These are phyloP conservation scores for Cytospora piceicola DNA, from an alignment of 2,329 filamentous ascomycete species.

Conservation along the genomic window DNA sequence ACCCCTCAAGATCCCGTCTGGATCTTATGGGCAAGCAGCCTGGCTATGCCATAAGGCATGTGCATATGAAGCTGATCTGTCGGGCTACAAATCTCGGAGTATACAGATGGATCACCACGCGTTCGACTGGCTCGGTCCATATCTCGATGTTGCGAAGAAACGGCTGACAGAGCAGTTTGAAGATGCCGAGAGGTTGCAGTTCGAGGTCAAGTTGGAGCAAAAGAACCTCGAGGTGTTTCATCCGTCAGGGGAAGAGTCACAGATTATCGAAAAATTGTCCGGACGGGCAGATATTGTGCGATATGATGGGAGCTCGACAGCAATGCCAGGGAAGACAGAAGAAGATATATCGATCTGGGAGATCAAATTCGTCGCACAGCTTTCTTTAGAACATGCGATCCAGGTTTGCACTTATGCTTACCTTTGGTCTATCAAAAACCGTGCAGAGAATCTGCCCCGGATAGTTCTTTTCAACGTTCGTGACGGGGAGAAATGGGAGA, in stretches of 20 bases:
- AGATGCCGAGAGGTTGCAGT: slow-evolving; percentile 26
- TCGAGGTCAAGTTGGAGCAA: slow-evolving; percentile 20
- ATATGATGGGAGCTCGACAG: not conserved
- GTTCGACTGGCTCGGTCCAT: slow-evolving; percentile 29
- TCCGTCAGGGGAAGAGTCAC: not conserved
- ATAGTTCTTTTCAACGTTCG: slow-evolving; percentile 31
- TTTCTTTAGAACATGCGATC: slow-evolving; percentile 28
- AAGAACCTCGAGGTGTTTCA: not conserved
- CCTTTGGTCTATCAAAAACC: slow-evolving; percentile 22
- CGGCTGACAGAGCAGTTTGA: slow-evolving; percentile 25
- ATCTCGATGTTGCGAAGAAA: slow-evolving; percentile 15
- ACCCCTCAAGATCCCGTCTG: not conserved
- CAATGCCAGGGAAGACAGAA: not conserved
- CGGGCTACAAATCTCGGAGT: slow-evolving; percentile 26
- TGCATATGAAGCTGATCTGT: slow-evolving; percentile 23
- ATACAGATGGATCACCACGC: slow-evolving; percentile 29
- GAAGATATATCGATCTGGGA: slow-evolving; percentile 30
- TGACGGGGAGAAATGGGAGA: slow-evolving; percentile 31
- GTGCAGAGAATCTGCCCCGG: slow-evolving; percentile 12
- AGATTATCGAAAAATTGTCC: not conserved
- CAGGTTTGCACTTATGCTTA: slow-evolving; percentile 30
- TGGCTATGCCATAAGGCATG: slow-evolving; percentile 31
- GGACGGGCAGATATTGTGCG: slow-evolving; percentile 11
- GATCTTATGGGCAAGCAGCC: not conserved
- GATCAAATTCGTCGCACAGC: slow-evolving; percentile 32